Conservation (phyloP, 306 rosid species). For the Fragaria vesca region DNA sequence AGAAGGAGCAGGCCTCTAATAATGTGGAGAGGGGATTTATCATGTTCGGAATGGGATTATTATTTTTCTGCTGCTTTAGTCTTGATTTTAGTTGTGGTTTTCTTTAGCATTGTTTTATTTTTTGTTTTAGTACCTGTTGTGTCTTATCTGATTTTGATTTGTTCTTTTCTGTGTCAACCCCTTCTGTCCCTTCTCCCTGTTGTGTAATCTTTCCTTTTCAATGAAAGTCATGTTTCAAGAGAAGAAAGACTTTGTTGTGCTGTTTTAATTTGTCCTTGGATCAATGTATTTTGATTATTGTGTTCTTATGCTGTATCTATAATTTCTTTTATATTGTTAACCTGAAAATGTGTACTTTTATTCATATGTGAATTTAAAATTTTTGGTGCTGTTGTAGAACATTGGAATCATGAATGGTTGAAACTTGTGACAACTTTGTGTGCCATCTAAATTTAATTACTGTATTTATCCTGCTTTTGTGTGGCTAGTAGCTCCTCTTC, state of each 20-base stretch:
- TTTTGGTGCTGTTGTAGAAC: background rate
- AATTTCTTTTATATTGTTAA: background rate
- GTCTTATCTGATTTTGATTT: background rate
- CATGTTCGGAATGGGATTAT: background rate
- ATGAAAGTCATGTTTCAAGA: background rate
- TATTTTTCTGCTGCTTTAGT: background rate
- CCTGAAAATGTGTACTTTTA: background rate
- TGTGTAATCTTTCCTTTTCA: background rate
- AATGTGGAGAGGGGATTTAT: background rate
- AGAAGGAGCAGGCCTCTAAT: background rate
- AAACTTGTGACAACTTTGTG: background rate
- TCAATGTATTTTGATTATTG: background rate
- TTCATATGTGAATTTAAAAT: background rate
- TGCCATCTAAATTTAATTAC: background rate
- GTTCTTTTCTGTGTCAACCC: background rate
- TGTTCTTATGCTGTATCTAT: background rate
- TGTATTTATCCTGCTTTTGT: background rate
- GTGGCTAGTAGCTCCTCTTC: background rate
- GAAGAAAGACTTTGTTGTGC: background rate
- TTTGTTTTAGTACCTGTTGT: background rate
- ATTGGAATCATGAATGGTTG: background rate
- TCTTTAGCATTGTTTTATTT: background rate
- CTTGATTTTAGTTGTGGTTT: background rate
- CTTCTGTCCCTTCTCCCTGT: background rate
- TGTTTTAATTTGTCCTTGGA: background rate